phyloP scores from a whole-genome alignment of 148 eudicot genomes.

The Rhododendron molle region DNA sequence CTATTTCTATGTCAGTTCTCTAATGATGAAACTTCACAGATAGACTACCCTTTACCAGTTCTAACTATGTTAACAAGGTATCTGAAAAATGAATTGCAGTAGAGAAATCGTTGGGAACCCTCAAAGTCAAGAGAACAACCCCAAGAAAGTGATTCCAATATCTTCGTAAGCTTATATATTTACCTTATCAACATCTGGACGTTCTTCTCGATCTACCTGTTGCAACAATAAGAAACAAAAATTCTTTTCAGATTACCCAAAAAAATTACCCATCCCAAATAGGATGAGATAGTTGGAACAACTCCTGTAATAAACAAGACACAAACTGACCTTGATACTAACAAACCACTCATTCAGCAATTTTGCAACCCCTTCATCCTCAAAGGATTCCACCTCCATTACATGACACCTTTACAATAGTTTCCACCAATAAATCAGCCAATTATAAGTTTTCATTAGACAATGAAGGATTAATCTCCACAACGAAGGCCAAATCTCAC shows the following conservation, averaged over 20 bases:
- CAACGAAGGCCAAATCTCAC: constrained; percentile 36
- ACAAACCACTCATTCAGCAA: constrained; percentile 90
- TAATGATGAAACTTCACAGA: neutral
- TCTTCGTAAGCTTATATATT: neutral
- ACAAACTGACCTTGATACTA: constrained; percentile 71
- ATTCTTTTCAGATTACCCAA: neutral
- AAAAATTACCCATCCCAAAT: neutral
- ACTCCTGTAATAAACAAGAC: neutral
- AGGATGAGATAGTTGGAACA: neutral
- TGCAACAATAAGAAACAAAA: neutral
- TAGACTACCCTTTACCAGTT: neutral
- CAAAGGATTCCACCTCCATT: constrained; percentile 99
- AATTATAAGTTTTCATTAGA: neutral
- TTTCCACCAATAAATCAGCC: neutral
- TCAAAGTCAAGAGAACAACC: neutral
- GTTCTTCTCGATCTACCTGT: constrained; percentile 96
- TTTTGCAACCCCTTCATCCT: constrained; percentile 81
- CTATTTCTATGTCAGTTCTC: neutral
- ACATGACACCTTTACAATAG: constrained; percentile 82
- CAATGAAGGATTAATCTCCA: neutral
- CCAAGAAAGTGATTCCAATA: neutral
- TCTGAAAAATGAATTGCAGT: neutral
- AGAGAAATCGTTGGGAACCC: neutral
- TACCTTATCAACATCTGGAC: constrained; percentile 99
- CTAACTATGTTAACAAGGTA: neutral